phyloP scores from a whole-genome alignment of 129 eudicot genomes.

The Artemisia argyi region DNA sequence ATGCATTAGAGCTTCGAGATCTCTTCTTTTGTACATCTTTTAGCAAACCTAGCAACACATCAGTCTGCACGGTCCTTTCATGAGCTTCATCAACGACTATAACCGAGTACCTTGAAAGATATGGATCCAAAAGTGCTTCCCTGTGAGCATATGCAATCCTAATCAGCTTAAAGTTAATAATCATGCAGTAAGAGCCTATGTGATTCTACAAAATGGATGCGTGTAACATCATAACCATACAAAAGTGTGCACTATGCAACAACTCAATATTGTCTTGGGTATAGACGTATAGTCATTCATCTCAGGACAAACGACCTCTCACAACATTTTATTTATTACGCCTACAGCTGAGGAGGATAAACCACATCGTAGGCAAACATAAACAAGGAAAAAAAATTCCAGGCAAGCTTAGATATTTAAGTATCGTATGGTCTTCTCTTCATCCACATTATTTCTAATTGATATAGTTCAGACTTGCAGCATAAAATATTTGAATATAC shows the following conservation, averaged over 20 bases:
- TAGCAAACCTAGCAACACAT: constrained; percentile 87
- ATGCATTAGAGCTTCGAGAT: constrained; percentile 36
- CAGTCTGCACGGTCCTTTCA: constrained; percentile 96
- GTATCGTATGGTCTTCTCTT: neutral
- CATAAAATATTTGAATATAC: neutral
- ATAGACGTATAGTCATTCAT: neutral
- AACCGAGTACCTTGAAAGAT: constrained; percentile 82
- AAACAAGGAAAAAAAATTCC: too few relatives aligned
- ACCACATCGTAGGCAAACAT: too few relatives aligned
- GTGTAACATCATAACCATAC: neutral
- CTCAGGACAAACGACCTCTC: neutral
- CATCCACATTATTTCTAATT: neutral
- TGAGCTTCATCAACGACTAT: constrained; percentile 98
- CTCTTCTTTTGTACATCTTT: constrained; percentile 74
- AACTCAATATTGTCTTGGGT: neutral
- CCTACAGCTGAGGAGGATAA: too few relatives aligned
- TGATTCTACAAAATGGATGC: neutral
- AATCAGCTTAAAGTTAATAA: neutral
- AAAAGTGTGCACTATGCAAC: neutral
- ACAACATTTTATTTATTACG: too few relatives aligned
- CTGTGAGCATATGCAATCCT: constrained; percentile 42
- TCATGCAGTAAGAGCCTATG: neutral
- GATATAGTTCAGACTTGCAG: neutral
- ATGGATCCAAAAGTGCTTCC: constrained; percentile 95
- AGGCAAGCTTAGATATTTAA: neutral